Base-by-base conservation (phyloP, 1,284 basidiomycete species). In the Volvariella volvacea region DNA sequence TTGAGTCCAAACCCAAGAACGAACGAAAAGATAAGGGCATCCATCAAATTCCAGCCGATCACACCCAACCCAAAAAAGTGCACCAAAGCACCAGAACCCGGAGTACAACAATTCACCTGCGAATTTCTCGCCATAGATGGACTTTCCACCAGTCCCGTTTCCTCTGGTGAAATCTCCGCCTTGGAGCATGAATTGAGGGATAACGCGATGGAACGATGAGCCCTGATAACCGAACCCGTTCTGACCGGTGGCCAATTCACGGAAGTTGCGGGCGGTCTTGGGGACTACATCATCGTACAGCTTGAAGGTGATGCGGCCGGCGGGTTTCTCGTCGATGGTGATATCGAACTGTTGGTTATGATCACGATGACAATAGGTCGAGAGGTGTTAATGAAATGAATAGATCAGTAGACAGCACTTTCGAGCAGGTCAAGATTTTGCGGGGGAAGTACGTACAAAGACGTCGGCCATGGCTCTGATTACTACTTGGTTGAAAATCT, bases 291-390 rank as follows among this genome's bases (percentile, higher is more conserved):
- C 59, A 65, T 88, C 85, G 58, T 76, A 96, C 22, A 98, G 78
- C 63, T 83, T 83, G 72, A 96, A 92, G 48, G 83, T 76, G 63
- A 96, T 84, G 44, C 86, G 77, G 0, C 89, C 91, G 1, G 72
- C 62, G 0, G 69, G 55, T 12, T 64, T 39, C 44, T 64, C 68
- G 55, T 70, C 71, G 60, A 93, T 84, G 16, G 70, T 56, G 60
- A 96, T 80, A 58, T 95, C 88, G 61, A 96, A 94, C 82, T 86
- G 25, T n/a, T n/a, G n/a, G n/a, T n/a, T n/a, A n/a, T n/a, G n/a
- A n/a, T n/a, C n/a, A n/a, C n/a, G n/a, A n/a, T n/a, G n/a, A n/a
- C n/a, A n/a, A n/a, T n/a, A n/a, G n/a, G n/a, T n/a, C n/a, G n/a
- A n/a, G n/a, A n/a, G n/a, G n/a, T n/a, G n/a, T n/a, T n/a, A n/a